Percentiles rank a stretch among this genome's conserved stretches.
Evolutionary conservation across 23 red algal genomes (phyloP).

Genomic region (Gracilariopsis chorda): DNA sequence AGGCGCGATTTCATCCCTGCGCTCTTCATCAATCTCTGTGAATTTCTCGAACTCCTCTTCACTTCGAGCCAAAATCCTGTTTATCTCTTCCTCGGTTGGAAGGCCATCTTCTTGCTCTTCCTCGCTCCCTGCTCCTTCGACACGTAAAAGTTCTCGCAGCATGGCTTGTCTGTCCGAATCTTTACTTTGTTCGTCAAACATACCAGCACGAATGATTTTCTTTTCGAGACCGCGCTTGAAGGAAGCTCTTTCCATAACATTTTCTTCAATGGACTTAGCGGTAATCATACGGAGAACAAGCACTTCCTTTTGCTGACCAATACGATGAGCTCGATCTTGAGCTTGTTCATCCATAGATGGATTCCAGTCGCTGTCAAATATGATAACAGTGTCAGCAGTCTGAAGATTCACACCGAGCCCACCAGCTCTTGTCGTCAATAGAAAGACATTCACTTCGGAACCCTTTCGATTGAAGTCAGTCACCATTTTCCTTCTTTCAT

Average conservation of each 20-base stretch:
- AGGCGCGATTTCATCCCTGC: conserved; percentile 35
- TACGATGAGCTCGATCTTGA: conserved; percentile 97
- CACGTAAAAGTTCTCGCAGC: conserved; percentile 81
- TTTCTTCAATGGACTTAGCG: conserved; percentile 90
- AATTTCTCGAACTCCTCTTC: conserved; percentile 89
- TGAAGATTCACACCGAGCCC: conserved; percentile 98
- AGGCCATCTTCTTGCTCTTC: conserved; percentile 84
- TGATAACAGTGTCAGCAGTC: conserved; percentile 99
- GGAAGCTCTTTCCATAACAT: conserved; percentile 85
- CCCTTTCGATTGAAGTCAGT: conserved; percentile 80
- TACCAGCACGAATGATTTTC: conserved; percentile 99
- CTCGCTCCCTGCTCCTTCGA: conserved; percentile 67
- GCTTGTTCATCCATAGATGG: conserved; percentile 98
- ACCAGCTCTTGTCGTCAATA: conserved; percentile 96
- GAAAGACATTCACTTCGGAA: conserved; percentile 89
- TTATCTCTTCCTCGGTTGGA: conserved; percentile 89
- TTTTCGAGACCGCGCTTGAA: conserved; percentile 95
- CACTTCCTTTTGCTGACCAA: conserved; percentile 93
- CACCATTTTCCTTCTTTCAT: conserved; percentile 82
- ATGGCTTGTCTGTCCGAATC: conserved; percentile 90
- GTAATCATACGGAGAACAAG: conserved; percentile 87
- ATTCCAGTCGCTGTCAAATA: conserved; percentile 99
- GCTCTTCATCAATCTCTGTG: conserved; percentile 83
- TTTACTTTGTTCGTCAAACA: conserved; percentile 96
- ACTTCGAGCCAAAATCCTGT: conserved; percentile 87